Conservation (phyloP, 192 early-diverging fungal genomes). For the Entomortierella parvispora region DNA sequence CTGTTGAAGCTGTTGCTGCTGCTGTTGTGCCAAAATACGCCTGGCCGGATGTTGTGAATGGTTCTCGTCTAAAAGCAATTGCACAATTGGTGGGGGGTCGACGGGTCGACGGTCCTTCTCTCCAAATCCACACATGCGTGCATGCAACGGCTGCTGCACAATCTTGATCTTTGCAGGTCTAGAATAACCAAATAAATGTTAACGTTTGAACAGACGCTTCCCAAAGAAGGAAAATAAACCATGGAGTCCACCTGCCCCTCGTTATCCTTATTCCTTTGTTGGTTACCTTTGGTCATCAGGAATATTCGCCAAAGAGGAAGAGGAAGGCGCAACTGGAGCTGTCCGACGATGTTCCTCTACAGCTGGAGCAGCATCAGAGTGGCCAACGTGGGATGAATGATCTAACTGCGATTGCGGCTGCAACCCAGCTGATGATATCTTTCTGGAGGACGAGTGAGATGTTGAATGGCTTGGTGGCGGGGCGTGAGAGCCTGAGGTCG, state of each 20-base stretch:
- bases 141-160: conserved; percentile 79
- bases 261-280: too few species aligned
- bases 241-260: too few species aligned
- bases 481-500: too few species aligned
- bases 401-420: too few species aligned
- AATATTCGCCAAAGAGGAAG: background rate
- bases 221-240: background rate
- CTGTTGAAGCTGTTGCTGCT: background rate
- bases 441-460: too few species aligned
- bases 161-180: conserved; percentile 72
- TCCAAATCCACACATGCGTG: conserved; percentile 84
- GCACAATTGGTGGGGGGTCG: conserved; percentile 81
- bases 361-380: too few species aligned
- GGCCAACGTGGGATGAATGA: too few species aligned
- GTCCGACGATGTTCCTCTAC: too few species aligned
- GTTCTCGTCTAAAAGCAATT: conserved; percentile 68
- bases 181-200: conserved; percentile 21
- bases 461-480: too few species aligned
- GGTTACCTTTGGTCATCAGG: conserved; percentile 2
- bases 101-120: conserved; percentile 85
- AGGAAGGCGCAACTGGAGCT: too few species aligned
- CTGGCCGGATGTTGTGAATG: conserved; percentile 55
- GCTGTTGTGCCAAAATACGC: background rate
- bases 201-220: too few species aligned
- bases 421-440: too few species aligned